A percentile compares a stretch with the other conserved stretches of the same genome.
phyloP scores from a whole-genome alignment of 2,329 filamentous ascomycete species.

The Alternaria ventricosa region DNA sequence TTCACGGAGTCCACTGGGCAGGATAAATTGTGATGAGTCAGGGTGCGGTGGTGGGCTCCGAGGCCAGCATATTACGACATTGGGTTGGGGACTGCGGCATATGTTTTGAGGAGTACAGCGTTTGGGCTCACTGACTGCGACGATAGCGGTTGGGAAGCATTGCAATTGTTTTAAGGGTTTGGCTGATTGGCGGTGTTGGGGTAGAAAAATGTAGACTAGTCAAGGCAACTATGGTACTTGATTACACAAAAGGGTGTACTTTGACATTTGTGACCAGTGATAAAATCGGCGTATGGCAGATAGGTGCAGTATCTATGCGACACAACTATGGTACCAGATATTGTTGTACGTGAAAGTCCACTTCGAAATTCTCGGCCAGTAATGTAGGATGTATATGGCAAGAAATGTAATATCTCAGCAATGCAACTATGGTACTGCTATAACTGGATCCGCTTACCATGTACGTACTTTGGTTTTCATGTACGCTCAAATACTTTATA shows the following conservation, averaged over 20 bases:
- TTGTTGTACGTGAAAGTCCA: neutral
- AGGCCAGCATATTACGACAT: neutral
- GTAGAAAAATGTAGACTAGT: neutral
- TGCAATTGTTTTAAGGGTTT: neutral
- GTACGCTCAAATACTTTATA: neutral
- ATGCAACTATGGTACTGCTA: neutral
- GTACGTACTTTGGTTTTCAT: neutral
- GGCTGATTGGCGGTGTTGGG: neutral
- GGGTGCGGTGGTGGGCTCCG: neutral
- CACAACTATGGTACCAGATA: neutral
- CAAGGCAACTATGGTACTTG: neutral
- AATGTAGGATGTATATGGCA: neutral
- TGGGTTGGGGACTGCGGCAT: neutral
- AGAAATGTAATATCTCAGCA: neutral
- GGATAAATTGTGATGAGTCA: neutral
- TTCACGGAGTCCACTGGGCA: conserved; percentile 6
- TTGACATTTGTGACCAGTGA: neutral
- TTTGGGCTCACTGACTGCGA: neutral
- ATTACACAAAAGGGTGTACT: neutral
- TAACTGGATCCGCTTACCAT: neutral
- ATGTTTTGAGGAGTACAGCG: neutral
- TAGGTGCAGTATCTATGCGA: neutral
- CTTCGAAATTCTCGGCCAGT: neutral
- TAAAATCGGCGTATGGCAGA: neutral
- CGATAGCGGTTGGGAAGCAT: neutral